These are phyloP conservation scores for Glonium stellatum DNA, from an alignment of 495 filamentous ascomycete species.

Conservation along the genomic window DNA sequence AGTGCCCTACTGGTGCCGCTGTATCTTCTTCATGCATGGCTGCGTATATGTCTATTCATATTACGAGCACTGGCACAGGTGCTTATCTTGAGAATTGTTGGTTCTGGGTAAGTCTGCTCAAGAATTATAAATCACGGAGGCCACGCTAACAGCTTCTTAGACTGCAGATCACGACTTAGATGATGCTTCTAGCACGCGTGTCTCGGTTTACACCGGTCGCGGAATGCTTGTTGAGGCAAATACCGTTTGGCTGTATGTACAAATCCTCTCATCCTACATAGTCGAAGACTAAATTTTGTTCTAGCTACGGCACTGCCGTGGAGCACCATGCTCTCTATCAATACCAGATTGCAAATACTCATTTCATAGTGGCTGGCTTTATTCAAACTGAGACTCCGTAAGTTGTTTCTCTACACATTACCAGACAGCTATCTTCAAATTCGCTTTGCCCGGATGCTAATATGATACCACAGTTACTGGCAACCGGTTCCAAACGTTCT, in stretches of 20 bases:
- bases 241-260: slow-evolving; percentile 52
- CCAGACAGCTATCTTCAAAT: neutral
- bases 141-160: neutral
- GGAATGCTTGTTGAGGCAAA: slow-evolving; percentile 68
- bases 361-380: slow-evolving; percentile 74
- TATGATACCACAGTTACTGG: slow-evolving; percentile 2
- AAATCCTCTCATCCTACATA: no score
- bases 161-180: slow-evolving; percentile 84
- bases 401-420: slow-evolving; percentile 7
- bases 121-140: no score
- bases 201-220: slow-evolving; percentile 87
- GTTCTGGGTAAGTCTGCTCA: slow-evolving; percentile 63
- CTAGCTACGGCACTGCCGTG: slow-evolving; percentile 55
- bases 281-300: no score
- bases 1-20: slow-evolving; percentile 14
- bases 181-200: slow-evolving; percentile 64
- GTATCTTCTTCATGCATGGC: slow-evolving; percentile 51
- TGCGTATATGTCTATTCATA: slow-evolving; percentile 75
- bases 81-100: slow-evolving; percentile 88
- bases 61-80: slow-evolving; percentile 56
- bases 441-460: slow-evolving; percentile 33
- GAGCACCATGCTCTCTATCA: slow-evolving; percentile 90
- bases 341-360: slow-evolving; percentile 74
- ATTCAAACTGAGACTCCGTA: slow-evolving; percentile 85
- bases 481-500: slow-evolving; percentile 54